These are phyloP conservation scores for Pilasporangium apinafurcum DNA, from an alignment of 352 stramenopile species.

Conservation along the genomic window DNA sequence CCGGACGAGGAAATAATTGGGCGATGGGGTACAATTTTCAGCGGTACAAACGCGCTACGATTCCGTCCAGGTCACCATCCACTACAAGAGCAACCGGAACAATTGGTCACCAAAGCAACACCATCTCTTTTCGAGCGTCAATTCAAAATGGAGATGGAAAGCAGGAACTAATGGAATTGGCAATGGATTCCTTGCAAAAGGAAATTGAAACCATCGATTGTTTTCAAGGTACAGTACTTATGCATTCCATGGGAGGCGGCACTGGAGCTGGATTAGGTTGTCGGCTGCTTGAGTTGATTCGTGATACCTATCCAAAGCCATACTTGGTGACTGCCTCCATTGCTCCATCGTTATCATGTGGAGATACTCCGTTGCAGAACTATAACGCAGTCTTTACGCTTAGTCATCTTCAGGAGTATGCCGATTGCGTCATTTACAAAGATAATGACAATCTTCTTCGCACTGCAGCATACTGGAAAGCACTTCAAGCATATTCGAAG, in stretches of 20 bases:
- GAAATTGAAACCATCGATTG: slow-evolving; percentile 66
- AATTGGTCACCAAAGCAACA: no score
- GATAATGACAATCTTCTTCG: slow-evolving; percentile 82
- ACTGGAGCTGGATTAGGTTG: slow-evolving; percentile 81
- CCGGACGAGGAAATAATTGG: slow-evolving; percentile 86
- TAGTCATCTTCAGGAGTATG: slow-evolving; percentile 52
- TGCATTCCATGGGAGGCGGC: slow-evolving; percentile 77
- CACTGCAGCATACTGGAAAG: slow-evolving; percentile 50
- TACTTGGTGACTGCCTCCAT: slow-evolving; percentile 67
- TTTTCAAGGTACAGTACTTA: slow-evolving; percentile 69
- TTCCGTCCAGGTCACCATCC: slow-evolving; percentile 11
- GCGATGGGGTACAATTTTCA: slow-evolving; percentile 81
- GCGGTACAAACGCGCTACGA: slow-evolving; percentile 23
- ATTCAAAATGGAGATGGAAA: slow-evolving; percentile 15
- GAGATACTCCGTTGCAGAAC: slow-evolving; percentile 80
- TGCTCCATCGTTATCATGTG: slow-evolving; percentile 48
- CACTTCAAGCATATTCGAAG: slow-evolving; percentile 1
- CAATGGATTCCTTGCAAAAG: slow-evolving; percentile 67
- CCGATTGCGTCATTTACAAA: slow-evolving; percentile 79
- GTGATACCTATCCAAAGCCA: slow-evolving; percentile 65
- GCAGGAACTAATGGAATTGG: slow-evolving; percentile 47
- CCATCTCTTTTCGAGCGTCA: no score
- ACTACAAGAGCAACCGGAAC: not conserved
- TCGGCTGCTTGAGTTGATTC: slow-evolving; percentile 71
- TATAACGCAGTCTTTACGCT: slow-evolving; percentile 83